Evolutionary conservation across 2,329 filamentous ascomycete species (phyloP).

Genomic region (Exophiala alcalophila): DNA sequence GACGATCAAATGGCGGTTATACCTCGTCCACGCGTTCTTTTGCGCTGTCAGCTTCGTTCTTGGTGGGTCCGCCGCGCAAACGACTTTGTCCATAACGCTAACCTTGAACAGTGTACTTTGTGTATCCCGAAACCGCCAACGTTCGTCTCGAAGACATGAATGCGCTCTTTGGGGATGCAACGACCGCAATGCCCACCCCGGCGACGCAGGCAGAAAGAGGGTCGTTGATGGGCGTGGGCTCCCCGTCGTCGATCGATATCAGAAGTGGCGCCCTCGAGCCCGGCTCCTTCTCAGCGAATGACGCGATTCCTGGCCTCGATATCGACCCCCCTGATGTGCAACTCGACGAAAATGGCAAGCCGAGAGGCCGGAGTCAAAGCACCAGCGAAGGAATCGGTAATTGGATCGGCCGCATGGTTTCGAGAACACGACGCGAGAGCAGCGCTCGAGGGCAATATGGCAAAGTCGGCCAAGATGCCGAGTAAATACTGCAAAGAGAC

Average conservation of each 20-base stretch:
- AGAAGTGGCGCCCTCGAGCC: slow-evolving; percentile 29
- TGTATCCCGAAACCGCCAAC: slow-evolving; percentile 95
- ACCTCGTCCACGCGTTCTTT: slow-evolving; percentile 94
- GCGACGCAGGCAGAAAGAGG: slow-evolving; percentile 73
- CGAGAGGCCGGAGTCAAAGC: slow-evolving; percentile 37
- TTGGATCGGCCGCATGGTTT: slow-evolving; percentile 67
- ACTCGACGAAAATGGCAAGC: slow-evolving; percentile 50
- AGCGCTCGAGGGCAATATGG: slow-evolving; percentile 29
- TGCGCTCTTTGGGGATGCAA: slow-evolving; percentile 86
- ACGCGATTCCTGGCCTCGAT: slow-evolving; percentile 73
- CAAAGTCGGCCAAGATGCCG: slow-evolving; percentile 28
- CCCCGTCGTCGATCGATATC: slow-evolving; percentile 72
- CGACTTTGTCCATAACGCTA: not conserved
- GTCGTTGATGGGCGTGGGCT: slow-evolving; percentile 73
- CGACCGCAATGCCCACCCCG: slow-evolving; percentile 76
- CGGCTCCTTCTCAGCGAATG: slow-evolving; percentile 55
- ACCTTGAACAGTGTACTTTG: slow-evolving; percentile 73
- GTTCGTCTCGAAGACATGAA: slow-evolving; percentile 97
- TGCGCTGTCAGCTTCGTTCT: slow-evolving; percentile 93
- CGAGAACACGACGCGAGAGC: slow-evolving; percentile 24
- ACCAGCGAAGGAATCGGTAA: slow-evolving; percentile 59
- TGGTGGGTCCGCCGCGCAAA: slow-evolving; percentile 62
- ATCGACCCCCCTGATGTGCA: slow-evolving; percentile 72
- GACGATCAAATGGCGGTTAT: slow-evolving; percentile 87
- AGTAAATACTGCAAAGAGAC: too few relatives aligned